Base-by-base conservation (phyloP, 169 alveolate species). In the Pseudocohnilembus persalinus region DNA sequence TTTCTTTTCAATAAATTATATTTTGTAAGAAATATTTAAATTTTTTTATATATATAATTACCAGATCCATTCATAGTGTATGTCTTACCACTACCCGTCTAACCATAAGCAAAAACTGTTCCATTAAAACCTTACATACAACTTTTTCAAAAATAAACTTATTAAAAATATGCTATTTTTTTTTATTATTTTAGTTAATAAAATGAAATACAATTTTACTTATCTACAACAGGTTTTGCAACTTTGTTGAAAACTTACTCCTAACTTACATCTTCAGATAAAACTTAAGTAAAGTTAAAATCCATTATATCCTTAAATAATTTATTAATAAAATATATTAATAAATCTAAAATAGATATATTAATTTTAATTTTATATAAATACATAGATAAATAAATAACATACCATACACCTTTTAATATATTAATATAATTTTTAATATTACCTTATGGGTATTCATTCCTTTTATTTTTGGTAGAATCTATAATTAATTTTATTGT, bases 51-150 rank as follows among this genome's bases (percentile, higher is more conserved):
- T 35, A 0, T 76, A 29, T 29, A n/a, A 28, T 28, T 79, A 79
- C 84, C 84, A 83, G 87, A 78, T 29, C 97, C 97, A 80, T 96
- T 92, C 94, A 93, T 93, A 24, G 95, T 89, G 83, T 89, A 90
- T 26, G 96, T 90, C 64, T 93, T 93, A 34, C 96, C 96, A 64
- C 89, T 75, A 27, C 96, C 96, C 26, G 96, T 93, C 84, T 93
- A 81, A 0, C 96, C 96, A 76, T 93, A 93, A 6, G 96, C 96
- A 85, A 93, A 93, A n/a, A 93, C 89, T 0, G 96, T 93, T n/a
- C 92, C 96, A 79, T 94, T 94, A 83, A 90, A 93, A 11, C 97
- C 97, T 34, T 91, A 92, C 64, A 90, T 68, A 25, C 91, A 90
- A 64, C 92, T 88, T 76, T 74, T 33, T 31, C 68, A 73, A 27